Base-by-base conservation (phyloP, 768 basidiomycete species). In the Macrocybe gigantea region DNA sequence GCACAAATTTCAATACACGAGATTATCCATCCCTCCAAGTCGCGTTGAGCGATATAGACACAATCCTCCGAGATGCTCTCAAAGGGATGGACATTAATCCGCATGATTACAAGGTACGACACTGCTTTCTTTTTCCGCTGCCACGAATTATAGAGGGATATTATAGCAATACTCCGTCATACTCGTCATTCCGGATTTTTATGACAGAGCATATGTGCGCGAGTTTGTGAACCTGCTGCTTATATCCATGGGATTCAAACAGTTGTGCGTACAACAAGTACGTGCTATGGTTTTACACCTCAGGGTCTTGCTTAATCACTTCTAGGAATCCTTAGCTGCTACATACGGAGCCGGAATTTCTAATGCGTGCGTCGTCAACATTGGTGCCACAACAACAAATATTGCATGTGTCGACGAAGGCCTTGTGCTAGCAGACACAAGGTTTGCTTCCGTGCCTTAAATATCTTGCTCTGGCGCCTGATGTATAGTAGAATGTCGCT, bases 401-500 rank as follows among this genome's bases (percentile, higher is more conserved):
- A 80, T 99, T 37, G 83, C 93, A 0, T 97, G 94, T 60, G 87
- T 98, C 2, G 96, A 98, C 49, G 96, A 99, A 57, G 96, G 96
- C 2, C 61, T 93, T 43, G 79, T 99, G 14, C 68, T 93, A 30
- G 61, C 85, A 5, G 96, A 99, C 56, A 92, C 93, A 2, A 79
- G 94, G 93, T 90, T 57, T 38, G 69, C 12, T 32, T 2, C n/a
- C 11, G 22, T 38, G 33, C 13, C 7, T 12, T 22, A 32, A 8
- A 29, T 42, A 31, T 38, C 3, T 44, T 50, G 10, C 13, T 30
- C 51, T 46, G 10, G 42, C 14, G 32, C 35, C 7, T 22, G 35
- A 41, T 12, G 33, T 13, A 35, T 40, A 39, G 7, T 51, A 82
- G 95, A 53, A 83, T 94, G 71, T 73, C 78, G 22, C 73, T 98